Evolutionary conservation across 306 rosid genomes (phyloP).

Genomic region (Trifolium subterraneum): DNA sequence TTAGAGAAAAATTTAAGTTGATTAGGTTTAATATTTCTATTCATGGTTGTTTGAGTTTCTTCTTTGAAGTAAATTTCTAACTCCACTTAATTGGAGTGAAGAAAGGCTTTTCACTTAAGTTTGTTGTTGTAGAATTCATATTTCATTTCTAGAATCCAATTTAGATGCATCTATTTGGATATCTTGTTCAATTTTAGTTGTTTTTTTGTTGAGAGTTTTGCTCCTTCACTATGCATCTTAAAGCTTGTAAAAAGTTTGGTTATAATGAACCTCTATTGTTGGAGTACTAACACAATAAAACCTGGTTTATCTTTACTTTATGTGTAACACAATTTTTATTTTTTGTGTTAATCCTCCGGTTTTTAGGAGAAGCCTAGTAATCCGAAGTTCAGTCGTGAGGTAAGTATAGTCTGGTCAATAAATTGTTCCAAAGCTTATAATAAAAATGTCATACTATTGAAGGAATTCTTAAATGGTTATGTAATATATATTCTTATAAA

Average conservation of each 20-base stretch:
- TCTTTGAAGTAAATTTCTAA: conserved; percentile 35
- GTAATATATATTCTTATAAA: background rate
- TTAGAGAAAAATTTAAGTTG: conserved; percentile 34
- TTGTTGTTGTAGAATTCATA: conserved; percentile 26
- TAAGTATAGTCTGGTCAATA: no score
- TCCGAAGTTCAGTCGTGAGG: no score
- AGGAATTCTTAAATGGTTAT: background rate
- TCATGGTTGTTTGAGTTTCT: conserved; percentile 38
- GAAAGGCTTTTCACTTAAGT: conserved; percentile 16
- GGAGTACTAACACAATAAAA: no score
- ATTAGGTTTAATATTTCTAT: conserved; percentile 24
- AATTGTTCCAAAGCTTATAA: no score
- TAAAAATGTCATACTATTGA: background rate
- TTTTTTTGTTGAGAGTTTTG: background rate
- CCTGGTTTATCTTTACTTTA: background rate
- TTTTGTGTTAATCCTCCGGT: no score
- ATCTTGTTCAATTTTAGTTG: conserved; percentile 17
- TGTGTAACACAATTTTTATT: no score
- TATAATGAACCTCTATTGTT: no score
- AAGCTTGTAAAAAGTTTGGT: background rate
- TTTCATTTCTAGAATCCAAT: conserved; percentile 22
- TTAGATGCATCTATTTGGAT: conserved; percentile 38
- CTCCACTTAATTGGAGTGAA: conserved; percentile 27
- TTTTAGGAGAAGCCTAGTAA: no score
- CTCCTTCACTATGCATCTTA: background rate